Evolutionary conservation across 2,329 filamentous ascomycete genomes (phyloP), one percentile per base, ranked within the genome.

Genomic region (Microdochium paspali): DNA sequence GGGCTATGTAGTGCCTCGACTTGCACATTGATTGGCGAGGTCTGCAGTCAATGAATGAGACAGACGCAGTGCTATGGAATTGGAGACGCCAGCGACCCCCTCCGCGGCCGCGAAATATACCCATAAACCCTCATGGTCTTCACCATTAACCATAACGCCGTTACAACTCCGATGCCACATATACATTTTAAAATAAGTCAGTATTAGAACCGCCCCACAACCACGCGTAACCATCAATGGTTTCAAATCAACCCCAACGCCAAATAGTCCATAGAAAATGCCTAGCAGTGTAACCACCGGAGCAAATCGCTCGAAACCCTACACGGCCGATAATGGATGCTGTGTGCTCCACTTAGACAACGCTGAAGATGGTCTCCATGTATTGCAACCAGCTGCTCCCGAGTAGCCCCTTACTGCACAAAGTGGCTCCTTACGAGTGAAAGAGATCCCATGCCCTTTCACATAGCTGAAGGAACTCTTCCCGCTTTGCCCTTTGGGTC

Each of bases 401-500:
- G n/a, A n/a, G n/a, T n/a, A n/a, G n/a, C n/a, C n/a, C n/a, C n/a
- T n/a, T n/a, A n/a, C n/a, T n/a, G n/a, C n/a, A n/a, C 20, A 15
- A 23, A 10, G 23, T 23, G 3, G 9, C 3, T 23, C 23, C 47
- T 79, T 70, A 96, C 52, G 90, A 95, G 71, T 97, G 93, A 67
- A 97, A 95, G 24, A 98, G 68, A 69, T 98, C 93, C 93, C 93
- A 98, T 9, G 93, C 93, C 59, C 88, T 77, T 56, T 88, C 82
- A 63, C 91, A 96, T 45, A 97, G 71, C 48, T 79, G 74, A 53
- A 98, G 72, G 61, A 98, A 98, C 64, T 95, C 89, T 40, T 95
- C 90, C 62, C 90, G 90, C 80, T 97, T 97, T 60, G 79, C 84
- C 57, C 80, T 77, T 63, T 88, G 84, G 5, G 83, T 88, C 57